A percentile compares a stretch with the other conserved stretches of the same genome.
These are phyloP conservation scores for Erythrobasidium hasegawianum DNA, from an alignment of 1,284 basidiomycete species.

Conservation along the genomic window DNA sequence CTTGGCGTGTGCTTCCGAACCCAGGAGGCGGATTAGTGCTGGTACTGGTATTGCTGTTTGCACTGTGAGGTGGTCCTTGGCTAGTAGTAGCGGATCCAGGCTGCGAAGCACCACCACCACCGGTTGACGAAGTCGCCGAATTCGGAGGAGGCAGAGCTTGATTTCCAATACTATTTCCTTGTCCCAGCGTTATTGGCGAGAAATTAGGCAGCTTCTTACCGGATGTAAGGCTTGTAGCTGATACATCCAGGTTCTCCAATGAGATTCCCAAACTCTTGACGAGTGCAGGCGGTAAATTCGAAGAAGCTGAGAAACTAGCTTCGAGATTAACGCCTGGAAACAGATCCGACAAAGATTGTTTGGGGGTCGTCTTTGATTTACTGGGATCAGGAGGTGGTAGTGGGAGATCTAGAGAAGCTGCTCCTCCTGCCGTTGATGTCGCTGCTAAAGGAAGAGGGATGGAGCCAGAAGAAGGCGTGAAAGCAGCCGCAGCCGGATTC, in stretches of 20 bases:
- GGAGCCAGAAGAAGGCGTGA: neutral
- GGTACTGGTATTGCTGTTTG: neutral
- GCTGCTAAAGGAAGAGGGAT: too few species aligned
- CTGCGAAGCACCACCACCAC: neutral
- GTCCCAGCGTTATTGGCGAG: conserved; percentile 14
- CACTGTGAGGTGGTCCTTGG: neutral
- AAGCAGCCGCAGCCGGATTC: neutral
- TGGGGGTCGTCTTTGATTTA: neutral
- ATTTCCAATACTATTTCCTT: conserved; percentile 7
- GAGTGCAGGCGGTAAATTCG: conserved; percentile 10
- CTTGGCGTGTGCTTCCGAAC: conserved; percentile 18
- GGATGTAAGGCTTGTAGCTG: conserved; percentile 1
- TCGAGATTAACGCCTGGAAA: conserved; percentile 27
- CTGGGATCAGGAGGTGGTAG: conserved; percentile 6
- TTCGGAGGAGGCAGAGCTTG: conserved; percentile 18
- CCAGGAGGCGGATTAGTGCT: conserved; percentile 14
- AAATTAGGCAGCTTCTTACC: conserved; percentile 19
- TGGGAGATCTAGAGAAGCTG: neutral
- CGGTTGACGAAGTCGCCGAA: neutral
- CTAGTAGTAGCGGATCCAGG: neutral
- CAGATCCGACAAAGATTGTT: conserved; percentile 21
- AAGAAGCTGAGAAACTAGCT: conserved; percentile 19
- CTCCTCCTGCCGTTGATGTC: too few species aligned
- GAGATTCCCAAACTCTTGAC: conserved; percentile 31
- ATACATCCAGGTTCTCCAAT: conserved; percentile 25